A percentile compares a stretch with the other conserved stretches of the same genome.
phyloP scores from a whole-genome alignment of 176 grass and related monocot genomes.

The Secale cereale region DNA sequence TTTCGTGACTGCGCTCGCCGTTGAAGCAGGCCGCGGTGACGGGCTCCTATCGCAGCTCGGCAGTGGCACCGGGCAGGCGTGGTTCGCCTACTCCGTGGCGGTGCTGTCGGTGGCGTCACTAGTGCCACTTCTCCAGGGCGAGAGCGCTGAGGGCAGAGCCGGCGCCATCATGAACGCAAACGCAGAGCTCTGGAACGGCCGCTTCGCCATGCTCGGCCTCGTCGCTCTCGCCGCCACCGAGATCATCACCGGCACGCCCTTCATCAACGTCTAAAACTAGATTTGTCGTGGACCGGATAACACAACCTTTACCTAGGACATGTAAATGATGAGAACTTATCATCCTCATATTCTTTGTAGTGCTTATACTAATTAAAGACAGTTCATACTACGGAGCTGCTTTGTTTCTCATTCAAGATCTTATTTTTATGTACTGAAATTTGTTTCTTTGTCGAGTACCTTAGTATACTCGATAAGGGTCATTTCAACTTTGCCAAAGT shows the following conservation, averaged over 20 bases:
- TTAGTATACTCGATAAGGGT: too few relatives aligned
- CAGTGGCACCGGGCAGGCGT: slow-evolving; percentile 30
- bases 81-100: slow-evolving; percentile 33
- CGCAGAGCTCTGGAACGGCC: slow-evolving; percentile 76
- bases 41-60: slow-evolving; percentile 29
- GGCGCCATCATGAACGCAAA: slow-evolving; percentile 34
- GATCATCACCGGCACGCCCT: slow-evolving; percentile 58
- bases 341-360: too few relatives aligned
- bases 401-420: too few relatives aligned
- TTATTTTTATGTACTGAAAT: too few relatives aligned
- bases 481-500: too few relatives aligned
- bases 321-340: too few relatives aligned
- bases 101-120: slow-evolving; percentile 54
- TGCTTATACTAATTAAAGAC: too few relatives aligned
- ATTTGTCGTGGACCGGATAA: too few relatives aligned
- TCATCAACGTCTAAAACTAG: slow-evolving; percentile 27
- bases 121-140: slow-evolving; percentile 48
- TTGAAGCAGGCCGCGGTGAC: slow-evolving; percentile 35
- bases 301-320: too few relatives aligned
- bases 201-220: slow-evolving; percentile 70
- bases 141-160: slow-evolving; percentile 28
- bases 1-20: slow-evolving; percentile 49
- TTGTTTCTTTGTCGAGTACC: too few relatives aligned
- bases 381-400: too few relatives aligned
- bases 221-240: slow-evolving; percentile 67